Evolutionary conservation across 2,329 filamentous ascomycete genomes (phyloP), one percentile per base, ranked within the genome.

Genomic region (Albophoma yamanashiensis): DNA sequence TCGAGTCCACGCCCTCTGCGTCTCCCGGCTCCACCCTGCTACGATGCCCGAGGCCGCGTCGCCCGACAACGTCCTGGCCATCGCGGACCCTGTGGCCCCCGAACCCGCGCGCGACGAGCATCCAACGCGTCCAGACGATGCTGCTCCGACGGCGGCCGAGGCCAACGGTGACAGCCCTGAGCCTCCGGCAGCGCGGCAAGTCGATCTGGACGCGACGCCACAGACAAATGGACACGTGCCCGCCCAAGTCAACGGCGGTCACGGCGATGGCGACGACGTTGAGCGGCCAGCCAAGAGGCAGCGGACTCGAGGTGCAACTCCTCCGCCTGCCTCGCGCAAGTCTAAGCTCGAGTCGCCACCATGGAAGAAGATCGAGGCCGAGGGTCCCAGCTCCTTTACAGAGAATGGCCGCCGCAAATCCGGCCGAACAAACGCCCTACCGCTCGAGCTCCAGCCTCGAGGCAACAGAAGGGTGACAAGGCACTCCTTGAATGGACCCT

Each of bases 371-470:
- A 83, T 89, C 63, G 83, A 83, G 61, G 91, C 89, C 47, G 89
- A 96, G 36, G 94, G 94, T 0, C 94, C 94, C 27, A 94, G 93
- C 4, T 89, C 89, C 0, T 92, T 95, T 71, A 83, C 89, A 55
- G 84, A 82, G 76, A 89, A 82, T 82, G 91, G 89, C 56, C 82
- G 82, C 64, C 81, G 86, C 62, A 87, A 86, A 68, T 89, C 86
- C 27, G 84, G 84, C 47, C 81, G 86, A 62, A 83, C 85, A 67
- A 88, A 88, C 68, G 71, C 71, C 2, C 68, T 85, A 17, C 82
- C 83, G 22, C 62, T 81, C 38, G 82, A 86, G 62, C 66, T 82
- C 50, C 79, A 81, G 62, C 75, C 78, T 20, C 75, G 72, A 55
- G 75, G 75, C 45, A 76, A 77, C 58, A 84, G 81, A 65, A 78